A percentile compares a stretch with the other conserved stretches of the same genome.
Evolutionary conservation across 2,329 filamentous ascomycete genomes (phyloP).

Genomic region (Aspergillus arachidicola): DNA sequence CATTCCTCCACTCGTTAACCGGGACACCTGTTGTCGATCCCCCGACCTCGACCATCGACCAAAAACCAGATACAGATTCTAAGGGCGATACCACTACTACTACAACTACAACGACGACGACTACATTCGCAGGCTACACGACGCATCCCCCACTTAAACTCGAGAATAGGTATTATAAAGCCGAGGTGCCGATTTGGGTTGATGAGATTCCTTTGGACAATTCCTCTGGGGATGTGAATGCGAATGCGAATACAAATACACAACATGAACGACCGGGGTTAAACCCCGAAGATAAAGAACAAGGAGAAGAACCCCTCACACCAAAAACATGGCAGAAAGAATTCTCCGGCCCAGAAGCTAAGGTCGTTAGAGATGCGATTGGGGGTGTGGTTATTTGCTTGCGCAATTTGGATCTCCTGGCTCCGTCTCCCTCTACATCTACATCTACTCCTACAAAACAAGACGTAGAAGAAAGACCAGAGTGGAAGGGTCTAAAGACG

Average conservation of each 20-base stretch:
- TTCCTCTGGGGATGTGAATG: too few species aligned
- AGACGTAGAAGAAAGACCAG: slow-evolving; percentile 10
- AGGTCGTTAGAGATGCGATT: slow-evolving; percentile 48
- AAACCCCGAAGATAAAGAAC: neutral
- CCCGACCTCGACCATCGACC: slow-evolving; percentile 10
- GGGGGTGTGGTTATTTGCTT: slow-evolving; percentile 46
- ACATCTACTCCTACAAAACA: neutral
- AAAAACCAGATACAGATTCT: neutral
- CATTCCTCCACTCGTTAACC: slow-evolving; percentile 40
- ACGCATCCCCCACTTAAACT: slow-evolving; percentile 46
- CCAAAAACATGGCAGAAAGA: slow-evolving; percentile 40
- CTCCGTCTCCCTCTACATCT: neutral
- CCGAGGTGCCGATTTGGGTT: slow-evolving; percentile 50
- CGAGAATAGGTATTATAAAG: slow-evolving; percentile 47
- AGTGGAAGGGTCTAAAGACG: slow-evolving; percentile 33
- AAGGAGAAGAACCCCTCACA: neutral
- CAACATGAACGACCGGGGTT: neutral
- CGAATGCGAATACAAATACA: neutral
- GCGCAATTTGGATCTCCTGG: slow-evolving; percentile 24
- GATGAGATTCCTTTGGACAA: slow-evolving; percentile 43
- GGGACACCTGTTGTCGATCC: slow-evolving; percentile 28
- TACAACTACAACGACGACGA: neutral
- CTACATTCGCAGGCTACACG: slow-evolving; percentile 48
- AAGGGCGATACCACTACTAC: too few species aligned
- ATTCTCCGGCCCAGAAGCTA: slow-evolving; percentile 45